Base-by-base conservation (phyloP, 208 protist species). In the Trypanosomatidae sp. region DNA sequence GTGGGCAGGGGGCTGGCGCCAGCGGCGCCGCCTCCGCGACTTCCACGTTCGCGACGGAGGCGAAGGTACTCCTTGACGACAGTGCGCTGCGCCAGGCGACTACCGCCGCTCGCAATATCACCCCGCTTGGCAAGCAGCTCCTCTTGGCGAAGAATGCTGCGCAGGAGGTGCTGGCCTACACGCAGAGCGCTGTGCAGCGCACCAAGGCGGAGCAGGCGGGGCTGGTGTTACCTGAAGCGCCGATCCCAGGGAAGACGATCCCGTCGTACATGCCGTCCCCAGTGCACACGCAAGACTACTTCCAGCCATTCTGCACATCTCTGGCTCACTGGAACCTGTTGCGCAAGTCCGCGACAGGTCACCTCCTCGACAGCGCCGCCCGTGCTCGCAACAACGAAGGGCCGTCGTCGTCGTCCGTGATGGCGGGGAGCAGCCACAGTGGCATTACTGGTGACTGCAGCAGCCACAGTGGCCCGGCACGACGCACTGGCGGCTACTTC, bases 321-420 rank as follows among this genome's bases (percentile, higher is more conserved):
- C 80, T 85, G 17, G 52, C 83, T 30, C 79, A 91, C 77, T 96
- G 92, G 90, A 96, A 94, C 55, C 43, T 96, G 39, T 77, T 96
- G 64, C 82, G 87, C n/a, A 96, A 96, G 77, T 89, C 89, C 15
- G 91, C 87, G 13, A 74, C 81, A 0, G 76, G 78, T 15, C 70
- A 79, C 33, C 64, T 91, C 50, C 69, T 85, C 58, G 62, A 77
- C 36, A 78, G 76, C 69, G 70, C 49, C 71, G 33, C 46, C n/a
- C 46, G 50, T 13, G 65, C 62, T 68, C 47, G 68, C 60, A 47
- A 71, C 69, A 71, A 74, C 76, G 69, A 68, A 43, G 46, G 71
- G 36, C 19, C 25, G 56, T 81, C 47, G n/a, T 71, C 55, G 55
- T n/a, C 25, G 47, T 68, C 64, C 44, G 44, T 36, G 44, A 30